Percentiles rank a stretch among this genome's conserved stretches.
phyloP scores from a whole-genome alignment of 2,329 filamentous ascomycete genomes.

The Boeremia exigua region DNA sequence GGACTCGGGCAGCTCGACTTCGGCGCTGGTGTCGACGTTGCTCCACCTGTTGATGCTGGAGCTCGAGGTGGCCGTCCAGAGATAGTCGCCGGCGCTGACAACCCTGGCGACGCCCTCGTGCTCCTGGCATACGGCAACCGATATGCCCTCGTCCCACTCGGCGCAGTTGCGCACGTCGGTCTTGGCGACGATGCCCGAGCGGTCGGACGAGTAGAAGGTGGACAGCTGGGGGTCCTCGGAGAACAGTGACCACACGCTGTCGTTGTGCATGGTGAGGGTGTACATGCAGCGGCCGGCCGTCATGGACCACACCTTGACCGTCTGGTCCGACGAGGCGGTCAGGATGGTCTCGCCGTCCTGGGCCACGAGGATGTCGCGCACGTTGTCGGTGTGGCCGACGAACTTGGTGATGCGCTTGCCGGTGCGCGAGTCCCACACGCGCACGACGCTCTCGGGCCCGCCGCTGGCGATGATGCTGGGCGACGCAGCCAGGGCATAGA shows the following conservation, averaged over 20 bases:
- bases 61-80: slow-evolving; percentile 89
- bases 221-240: slow-evolving; percentile 85
- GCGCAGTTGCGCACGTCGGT: slow-evolving; percentile 81
- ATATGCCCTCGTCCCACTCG: slow-evolving; percentile 86
- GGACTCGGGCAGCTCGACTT: slow-evolving; percentile 64
- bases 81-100: slow-evolving; percentile 70
- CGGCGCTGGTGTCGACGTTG: slow-evolving; percentile 79
- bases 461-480: slow-evolving; percentile 86
- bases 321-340: slow-evolving; percentile 94
- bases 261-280: slow-evolving; percentile 98
- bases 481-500: slow-evolving; percentile 86
- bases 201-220: slow-evolving; percentile 93
- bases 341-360: slow-evolving; percentile 88
- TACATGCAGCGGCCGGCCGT: slow-evolving; percentile 96
- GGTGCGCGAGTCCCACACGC: slow-evolving; percentile 88
- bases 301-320: slow-evolving; percentile 97
- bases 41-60: slow-evolving; percentile 93
- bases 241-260: slow-evolving; percentile 95
- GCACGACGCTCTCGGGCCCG: slow-evolving; percentile 89
- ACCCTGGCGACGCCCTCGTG: slow-evolving; percentile 78
- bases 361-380: slow-evolving; percentile 88
- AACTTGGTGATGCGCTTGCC: slow-evolving; percentile 95
- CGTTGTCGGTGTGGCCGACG: slow-evolving; percentile 93
- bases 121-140: slow-evolving; percentile 89
- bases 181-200: slow-evolving; percentile 92